Conservation (phyloP, 208 protist species). For the Trypanosoma vivax region DNA sequence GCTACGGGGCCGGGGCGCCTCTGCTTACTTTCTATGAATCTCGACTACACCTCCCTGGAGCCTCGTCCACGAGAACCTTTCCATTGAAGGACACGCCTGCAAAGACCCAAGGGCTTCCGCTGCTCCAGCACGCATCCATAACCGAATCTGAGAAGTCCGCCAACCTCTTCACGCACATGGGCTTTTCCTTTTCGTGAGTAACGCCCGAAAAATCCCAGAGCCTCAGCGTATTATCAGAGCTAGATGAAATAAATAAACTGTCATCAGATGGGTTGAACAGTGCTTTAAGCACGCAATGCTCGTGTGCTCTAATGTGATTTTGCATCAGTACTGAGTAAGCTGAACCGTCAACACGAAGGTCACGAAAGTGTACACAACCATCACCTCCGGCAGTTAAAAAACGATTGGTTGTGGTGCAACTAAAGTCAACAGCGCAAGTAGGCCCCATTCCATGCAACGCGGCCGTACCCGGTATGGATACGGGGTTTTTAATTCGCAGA, state of each 20-base stretch:
- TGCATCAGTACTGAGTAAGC: slow-evolving; percentile 2
- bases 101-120: slow-evolving; percentile 76
- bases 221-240: slow-evolving; percentile 69
- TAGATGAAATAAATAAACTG: slow-evolving; percentile 64
- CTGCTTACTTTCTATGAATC: slow-evolving; percentile 75
- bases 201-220: slow-evolving; percentile 61
- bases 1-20: too few species aligned
- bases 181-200: slow-evolving; percentile 6
- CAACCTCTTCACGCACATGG: slow-evolving; percentile 40
- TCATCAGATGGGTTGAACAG: slow-evolving; percentile 85
- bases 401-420: slow-evolving; percentile 39
- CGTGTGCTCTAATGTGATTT: slow-evolving; percentile 42
- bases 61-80: slow-evolving; percentile 71
- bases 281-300: slow-evolving; percentile 52
- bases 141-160: slow-evolving; percentile 77
- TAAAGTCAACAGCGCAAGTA: slow-evolving; percentile 60
- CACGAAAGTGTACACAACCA: slow-evolving; percentile 61
- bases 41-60: slow-evolving; percentile 78
- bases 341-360: slow-evolving; percentile 38
- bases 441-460: slow-evolving; percentile 50
- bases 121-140: slow-evolving; percentile 70
- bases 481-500: slow-evolving; percentile 40
- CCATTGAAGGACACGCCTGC: slow-evolving; percentile 82
- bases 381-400: slow-evolving; percentile 68
- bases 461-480: slow-evolving; percentile 15